A percentile compares a stretch with the other conserved stretches of the same genome.
Evolutionary conservation across 306 rosid genomes (phyloP).

Genomic region (Cyclanthera cordifolia): DNA sequence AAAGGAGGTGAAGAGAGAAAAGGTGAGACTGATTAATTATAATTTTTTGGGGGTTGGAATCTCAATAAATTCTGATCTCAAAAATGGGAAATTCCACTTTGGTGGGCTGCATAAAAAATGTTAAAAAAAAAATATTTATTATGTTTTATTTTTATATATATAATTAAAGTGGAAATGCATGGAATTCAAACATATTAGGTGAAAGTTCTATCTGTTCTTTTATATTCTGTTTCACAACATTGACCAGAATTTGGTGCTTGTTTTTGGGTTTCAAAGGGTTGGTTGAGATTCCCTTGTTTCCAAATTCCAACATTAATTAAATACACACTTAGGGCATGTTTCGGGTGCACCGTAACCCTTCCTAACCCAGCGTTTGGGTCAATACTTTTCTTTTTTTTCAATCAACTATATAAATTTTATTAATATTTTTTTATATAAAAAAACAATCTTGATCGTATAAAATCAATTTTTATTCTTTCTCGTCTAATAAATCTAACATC

Average conservation of each 20-base stretch:
- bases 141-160: background rate
- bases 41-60: background rate
- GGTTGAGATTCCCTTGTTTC: background rate
- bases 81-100: constrained; percentile 4
- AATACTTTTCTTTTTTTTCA: too few relatives aligned
- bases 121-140: too few relatives aligned
- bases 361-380: too few relatives aligned
- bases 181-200: constrained; percentile 1
- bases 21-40: background rate
- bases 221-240: background rate
- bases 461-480: too few relatives aligned
- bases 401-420: too few relatives aligned
- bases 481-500: too few relatives aligned
- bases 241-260: constrained; percentile 4
- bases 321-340: too few relatives aligned
- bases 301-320: background rate
- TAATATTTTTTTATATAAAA: too few relatives aligned
- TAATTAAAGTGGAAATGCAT: background rate
- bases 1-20: background rate
- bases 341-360: too few relatives aligned
- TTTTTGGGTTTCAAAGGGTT: background rate
- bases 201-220: background rate
- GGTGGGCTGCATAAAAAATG: background rate
- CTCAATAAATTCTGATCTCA: background rate
- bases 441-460: too few relatives aligned